A percentile compares a stretch with the other conserved stretches of the same genome.
Evolutionary conservation across 495 filamentous ascomycete species (phyloP).

Genomic region (Pseudoneurospora amorphoporcata): DNA sequence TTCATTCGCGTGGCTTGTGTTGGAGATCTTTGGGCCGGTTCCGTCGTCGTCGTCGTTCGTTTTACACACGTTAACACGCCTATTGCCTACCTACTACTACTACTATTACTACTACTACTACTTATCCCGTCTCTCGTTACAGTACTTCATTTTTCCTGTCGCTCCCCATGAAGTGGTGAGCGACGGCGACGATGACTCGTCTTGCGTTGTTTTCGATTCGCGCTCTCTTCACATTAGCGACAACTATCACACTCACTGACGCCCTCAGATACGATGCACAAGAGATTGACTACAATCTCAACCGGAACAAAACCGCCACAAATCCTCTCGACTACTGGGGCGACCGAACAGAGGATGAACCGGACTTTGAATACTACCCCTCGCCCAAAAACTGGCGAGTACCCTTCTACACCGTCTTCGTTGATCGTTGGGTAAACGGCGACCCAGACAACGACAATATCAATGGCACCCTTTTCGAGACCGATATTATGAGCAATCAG

Average conservation of each 20-base stretch:
- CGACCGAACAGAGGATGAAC: slow-evolving; percentile 33
- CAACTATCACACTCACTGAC: slow-evolving; percentile 16
- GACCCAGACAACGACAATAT: slow-evolving; percentile 62
- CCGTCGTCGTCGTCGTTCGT: slow-evolving; percentile 9
- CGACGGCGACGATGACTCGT: slow-evolving; percentile 22
- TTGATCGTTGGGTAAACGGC: slow-evolving; percentile 64
- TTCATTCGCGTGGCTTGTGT: slow-evolving; percentile 14
- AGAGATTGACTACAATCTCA: slow-evolving; percentile 49
- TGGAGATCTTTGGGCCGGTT: slow-evolving; percentile 11
- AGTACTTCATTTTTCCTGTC: slow-evolving; percentile 9
- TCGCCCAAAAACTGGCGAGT: slow-evolving; percentile 63
- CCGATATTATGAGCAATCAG: slow-evolving; percentile 57
- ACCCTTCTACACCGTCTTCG: slow-evolving; percentile 60
- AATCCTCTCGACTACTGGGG: slow-evolving; percentile 53
- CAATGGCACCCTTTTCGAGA: slow-evolving; percentile 60
- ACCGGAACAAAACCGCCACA: slow-evolving; percentile 48
- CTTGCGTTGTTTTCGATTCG: slow-evolving; percentile 20
- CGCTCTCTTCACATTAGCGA: slow-evolving; percentile 16
- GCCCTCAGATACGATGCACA: slow-evolving; percentile 47
- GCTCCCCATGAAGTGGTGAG: slow-evolving; percentile 26
- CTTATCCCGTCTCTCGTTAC: slow-evolving; percentile 17
- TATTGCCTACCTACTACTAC: background rate
- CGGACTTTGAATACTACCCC: slow-evolving; percentile 38
- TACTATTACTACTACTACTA: background rate
- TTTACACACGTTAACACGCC: slow-evolving; percentile 1